These are phyloP conservation scores for Maudiozyma saulgeensis DNA, from an alignment of 805 yeast genomes.

Conservation along the genomic window DNA sequence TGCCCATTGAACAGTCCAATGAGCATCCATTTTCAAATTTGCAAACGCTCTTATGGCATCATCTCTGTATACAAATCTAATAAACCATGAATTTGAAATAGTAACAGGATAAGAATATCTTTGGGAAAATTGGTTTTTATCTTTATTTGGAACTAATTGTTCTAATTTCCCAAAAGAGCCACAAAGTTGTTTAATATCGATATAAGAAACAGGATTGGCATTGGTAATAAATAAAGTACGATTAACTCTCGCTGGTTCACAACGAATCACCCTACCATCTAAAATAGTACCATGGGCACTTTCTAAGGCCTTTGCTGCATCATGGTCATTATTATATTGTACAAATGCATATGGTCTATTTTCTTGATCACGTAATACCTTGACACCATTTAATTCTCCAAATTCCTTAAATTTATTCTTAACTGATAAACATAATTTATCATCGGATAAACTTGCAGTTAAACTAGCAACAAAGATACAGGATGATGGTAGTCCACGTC, in stretches of 20 bases:
- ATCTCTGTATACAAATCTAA: conserved; percentile 70
- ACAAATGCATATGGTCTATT: conserved; percentile 91
- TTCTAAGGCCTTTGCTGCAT: conserved; percentile 57
- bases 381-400: conserved; percentile 65
- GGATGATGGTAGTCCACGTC: conserved; percentile 65
- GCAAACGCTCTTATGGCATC: conserved; percentile 85
- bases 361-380: conserved; percentile 71
- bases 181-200: conserved; percentile 33
- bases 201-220: conserved; percentile 16
- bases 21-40: conserved; percentile 42
- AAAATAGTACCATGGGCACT: conserved; percentile 60
- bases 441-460: conserved; percentile 56
- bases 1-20: conserved; percentile 74
- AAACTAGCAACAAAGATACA: conserved; percentile 85
- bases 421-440: conserved; percentile 60
- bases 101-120: conserved; percentile 15
- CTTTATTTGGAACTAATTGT: conserved; percentile 40
- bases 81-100: conserved; percentile 50
- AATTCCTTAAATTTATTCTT: conserved; percentile 56
- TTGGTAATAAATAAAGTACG: conserved; percentile 61
- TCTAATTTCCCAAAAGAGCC: conserved; percentile 68
- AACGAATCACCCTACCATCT: conserved; percentile 69
- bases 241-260: conserved; percentile 88
- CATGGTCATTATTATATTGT: conserved; percentile 63
- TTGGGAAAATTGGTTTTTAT: conserved; percentile 15